Conservation (phyloP, 2,329 filamentous ascomycete species). For the Ophiosphaerella narmari region DNA sequence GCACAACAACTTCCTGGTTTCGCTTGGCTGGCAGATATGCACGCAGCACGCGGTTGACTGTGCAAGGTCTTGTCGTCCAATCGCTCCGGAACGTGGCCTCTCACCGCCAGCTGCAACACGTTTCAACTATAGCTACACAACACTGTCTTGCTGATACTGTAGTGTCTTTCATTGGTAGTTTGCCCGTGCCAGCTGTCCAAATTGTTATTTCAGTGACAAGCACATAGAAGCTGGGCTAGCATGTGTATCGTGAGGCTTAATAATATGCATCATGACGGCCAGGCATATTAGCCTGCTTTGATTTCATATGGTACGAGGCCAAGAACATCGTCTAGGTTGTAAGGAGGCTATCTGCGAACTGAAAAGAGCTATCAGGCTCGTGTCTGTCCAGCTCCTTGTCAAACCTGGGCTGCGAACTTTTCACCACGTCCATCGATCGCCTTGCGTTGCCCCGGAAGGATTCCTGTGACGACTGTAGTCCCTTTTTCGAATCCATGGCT, state of each 20-base stretch:
- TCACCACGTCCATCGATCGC: not conserved
- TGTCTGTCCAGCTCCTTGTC: conserved; percentile 29
- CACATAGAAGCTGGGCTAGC: not conserved
- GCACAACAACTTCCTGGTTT: conserved; percentile 11
- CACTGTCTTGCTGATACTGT: conserved; percentile 9
- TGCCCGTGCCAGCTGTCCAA: conserved; percentile 5
- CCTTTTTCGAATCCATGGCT: conserved; percentile 24
- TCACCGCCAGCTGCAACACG: conserved; percentile 31
- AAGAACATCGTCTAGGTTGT: too few species aligned
- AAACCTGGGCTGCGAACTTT: conserved; percentile 27
- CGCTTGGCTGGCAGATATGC: conserved; percentile 18
- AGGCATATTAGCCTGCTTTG: not conserved
- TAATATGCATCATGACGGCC: not conserved
- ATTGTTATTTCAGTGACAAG: not conserved
- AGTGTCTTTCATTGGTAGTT: conserved; percentile 6
- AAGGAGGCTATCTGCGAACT: conserved; percentile 37
- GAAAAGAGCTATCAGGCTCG: conserved; percentile 23
- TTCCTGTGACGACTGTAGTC: not conserved
- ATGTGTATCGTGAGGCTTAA: too few species aligned
- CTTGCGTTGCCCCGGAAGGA: conserved; percentile 1
- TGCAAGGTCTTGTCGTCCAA: conserved; percentile 37
- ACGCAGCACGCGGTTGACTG: conserved; percentile 14
- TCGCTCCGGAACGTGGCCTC: conserved; percentile 44
- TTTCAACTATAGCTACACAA: conserved; percentile 17
- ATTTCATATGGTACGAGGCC: too few species aligned